Evolutionary conservation across 768 basidiomycete genomes (phyloP).

Genomic region (Agaricus bisporus): DNA sequence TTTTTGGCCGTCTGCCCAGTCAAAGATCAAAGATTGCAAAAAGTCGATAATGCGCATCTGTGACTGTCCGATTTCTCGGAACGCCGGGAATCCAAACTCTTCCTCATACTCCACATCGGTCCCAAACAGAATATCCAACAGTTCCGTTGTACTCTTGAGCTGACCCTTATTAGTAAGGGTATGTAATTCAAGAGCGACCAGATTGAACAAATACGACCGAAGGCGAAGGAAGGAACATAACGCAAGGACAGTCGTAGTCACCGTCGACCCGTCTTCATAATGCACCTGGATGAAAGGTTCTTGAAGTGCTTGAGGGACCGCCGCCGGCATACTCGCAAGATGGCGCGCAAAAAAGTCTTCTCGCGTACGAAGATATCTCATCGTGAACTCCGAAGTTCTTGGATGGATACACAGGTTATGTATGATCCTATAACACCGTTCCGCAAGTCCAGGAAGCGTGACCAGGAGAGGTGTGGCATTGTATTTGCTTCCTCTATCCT

Average conservation of each 20-base stretch:
- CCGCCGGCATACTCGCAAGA: conserved; percentile 68
- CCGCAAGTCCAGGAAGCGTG: conserved; percentile 71
- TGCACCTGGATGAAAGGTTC: conserved; percentile 54
- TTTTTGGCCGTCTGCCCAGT: conserved; percentile 75
- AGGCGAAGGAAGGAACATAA: conserved; percentile 75
- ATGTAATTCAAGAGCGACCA: conserved; percentile 84
- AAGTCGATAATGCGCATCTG: conserved; percentile 85
- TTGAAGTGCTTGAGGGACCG: conserved; percentile 42
- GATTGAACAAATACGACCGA: conserved; percentile 80
- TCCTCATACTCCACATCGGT: conserved; percentile 48
- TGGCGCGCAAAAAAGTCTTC: conserved; percentile 90
- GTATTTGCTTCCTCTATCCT: conserved; percentile 30
- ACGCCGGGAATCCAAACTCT: conserved; percentile 47
- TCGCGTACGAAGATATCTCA: conserved; percentile 80
- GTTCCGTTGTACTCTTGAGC: conserved; percentile 61
- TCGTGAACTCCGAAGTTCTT: conserved; percentile 71
- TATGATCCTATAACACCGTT: conserved; percentile 77
- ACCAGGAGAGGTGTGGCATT: conserved; percentile 49
- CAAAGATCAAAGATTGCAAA: conserved; percentile 79
- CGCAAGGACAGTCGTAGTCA: conserved; percentile 60
- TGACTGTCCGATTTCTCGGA: conserved; percentile 75
- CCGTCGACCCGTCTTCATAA: conserved; percentile 66
- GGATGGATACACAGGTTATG: conserved; percentile 86
- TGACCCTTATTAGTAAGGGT: conserved; percentile 77
- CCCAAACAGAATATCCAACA: conserved; percentile 80